phyloP scores from a whole-genome alignment of 768 basidiomycete species.

The Suillus decipiens region DNA sequence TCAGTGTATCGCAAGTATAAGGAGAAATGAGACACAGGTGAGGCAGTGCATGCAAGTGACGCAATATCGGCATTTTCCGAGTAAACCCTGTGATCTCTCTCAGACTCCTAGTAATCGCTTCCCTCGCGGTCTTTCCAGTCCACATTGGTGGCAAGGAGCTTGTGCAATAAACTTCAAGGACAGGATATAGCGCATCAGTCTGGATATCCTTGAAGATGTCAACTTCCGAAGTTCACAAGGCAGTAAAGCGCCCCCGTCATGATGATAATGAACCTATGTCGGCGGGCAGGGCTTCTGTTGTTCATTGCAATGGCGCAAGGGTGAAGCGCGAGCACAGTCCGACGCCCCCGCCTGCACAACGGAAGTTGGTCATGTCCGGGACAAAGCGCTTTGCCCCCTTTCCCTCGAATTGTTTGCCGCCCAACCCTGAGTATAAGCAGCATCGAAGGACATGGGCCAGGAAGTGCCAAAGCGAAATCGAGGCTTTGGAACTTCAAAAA shows the following conservation, averaged over 20 bases:
- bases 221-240: constrained; percentile 6
- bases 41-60: no score
- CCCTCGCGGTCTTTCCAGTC: neutral
- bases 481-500: constrained; percentile 22
- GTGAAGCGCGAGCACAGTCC: constrained; percentile 26
- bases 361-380: constrained; percentile 26
- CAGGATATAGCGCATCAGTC: neutral
- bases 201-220: constrained; percentile 8
- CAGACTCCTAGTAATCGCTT: neutral
- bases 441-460: constrained; percentile 27
- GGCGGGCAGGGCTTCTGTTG: neutral
- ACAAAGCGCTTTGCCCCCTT: constrained; percentile 31
- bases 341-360: constrained; percentile 18
- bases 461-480: constrained; percentile 21
- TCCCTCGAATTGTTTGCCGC: constrained; percentile 26
- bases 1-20: no score
- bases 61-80: no score
- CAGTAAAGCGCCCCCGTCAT: constrained; percentile 21
- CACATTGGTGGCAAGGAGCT: neutral
- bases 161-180: neutral
- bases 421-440: constrained; percentile 19
- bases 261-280: neutral
- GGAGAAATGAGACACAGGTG: no score
- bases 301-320: neutral
- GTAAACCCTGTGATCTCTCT: no score